phyloP scores from a whole-genome alignment of 805 yeast species.

The Ogataea nakhonphanomensis region DNA sequence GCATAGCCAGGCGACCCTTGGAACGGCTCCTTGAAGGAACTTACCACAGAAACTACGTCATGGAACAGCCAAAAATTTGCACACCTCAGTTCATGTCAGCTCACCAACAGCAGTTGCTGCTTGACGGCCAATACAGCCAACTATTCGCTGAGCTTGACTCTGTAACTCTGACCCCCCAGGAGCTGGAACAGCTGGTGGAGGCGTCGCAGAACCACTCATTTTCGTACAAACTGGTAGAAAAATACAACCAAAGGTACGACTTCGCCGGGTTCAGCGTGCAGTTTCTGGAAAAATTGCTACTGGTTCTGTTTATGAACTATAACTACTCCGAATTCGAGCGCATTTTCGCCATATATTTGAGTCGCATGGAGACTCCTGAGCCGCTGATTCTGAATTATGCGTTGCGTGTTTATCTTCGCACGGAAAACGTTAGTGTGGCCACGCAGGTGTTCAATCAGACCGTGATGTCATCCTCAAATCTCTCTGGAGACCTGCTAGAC shows the following conservation, averaged over 20 bases:
- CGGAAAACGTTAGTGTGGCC: slow-evolving; percentile 27
- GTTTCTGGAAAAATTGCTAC: slow-evolving; percentile 18
- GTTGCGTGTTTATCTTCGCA: slow-evolving; percentile 24
- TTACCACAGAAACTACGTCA: neutral
- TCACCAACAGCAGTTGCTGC: neutral
- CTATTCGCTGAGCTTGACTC: slow-evolving; percentile 3
- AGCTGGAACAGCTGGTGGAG: slow-evolving; percentile 23
- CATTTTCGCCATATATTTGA: slow-evolving; percentile 20
- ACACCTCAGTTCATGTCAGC: neutral
- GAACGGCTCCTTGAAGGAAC: neutral
- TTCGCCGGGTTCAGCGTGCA: slow-evolving; percentile 12
- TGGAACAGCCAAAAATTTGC: neutral
- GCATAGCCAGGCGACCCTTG: slow-evolving; percentile 1
- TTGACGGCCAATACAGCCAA: neutral
- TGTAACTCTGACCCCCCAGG: slow-evolving; percentile 16
- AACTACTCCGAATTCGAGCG: slow-evolving; percentile 25
- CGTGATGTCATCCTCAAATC: slow-evolving; percentile 20
- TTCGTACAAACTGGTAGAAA: slow-evolving; percentile 18
- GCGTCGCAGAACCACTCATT: slow-evolving; percentile 13
- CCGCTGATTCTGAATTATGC: slow-evolving; percentile 23
- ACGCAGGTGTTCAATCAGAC: slow-evolving; percentile 29
- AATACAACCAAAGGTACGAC: slow-evolving; percentile 20
- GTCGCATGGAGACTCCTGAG: slow-evolving; percentile 9
- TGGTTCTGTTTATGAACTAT: slow-evolving; percentile 18
- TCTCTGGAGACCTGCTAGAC: slow-evolving; percentile 19